A percentile compares a stretch with the other conserved stretches of the same genome.
These are phyloP conservation scores for Apiospora sp. DNA, from an alignment of 2,329 filamentous ascomycete genomes.

Conservation along the genomic window DNA sequence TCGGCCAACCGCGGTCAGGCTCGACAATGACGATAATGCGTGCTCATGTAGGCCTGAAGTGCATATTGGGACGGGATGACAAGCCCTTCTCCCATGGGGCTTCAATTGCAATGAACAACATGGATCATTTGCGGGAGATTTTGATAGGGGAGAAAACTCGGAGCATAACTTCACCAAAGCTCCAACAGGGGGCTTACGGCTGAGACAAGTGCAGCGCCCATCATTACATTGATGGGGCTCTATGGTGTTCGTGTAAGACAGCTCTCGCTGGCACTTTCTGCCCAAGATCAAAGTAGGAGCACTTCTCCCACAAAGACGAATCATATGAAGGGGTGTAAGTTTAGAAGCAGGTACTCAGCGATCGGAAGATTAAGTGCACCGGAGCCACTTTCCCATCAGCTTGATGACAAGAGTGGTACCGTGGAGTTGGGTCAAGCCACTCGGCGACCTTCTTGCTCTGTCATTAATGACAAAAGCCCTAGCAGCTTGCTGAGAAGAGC, in stretches of 20 bases:
- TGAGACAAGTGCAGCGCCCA: background rate
- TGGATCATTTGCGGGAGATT: background rate
- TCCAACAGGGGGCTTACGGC: background rate
- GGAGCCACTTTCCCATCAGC: slow-evolving; percentile 1
- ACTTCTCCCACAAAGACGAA: background rate
- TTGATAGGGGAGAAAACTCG: background rate
- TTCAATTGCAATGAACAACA: background rate
- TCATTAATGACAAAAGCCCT: slow-evolving; percentile 22
- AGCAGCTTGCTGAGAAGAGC: background rate
- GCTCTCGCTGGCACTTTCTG: background rate
- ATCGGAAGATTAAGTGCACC: background rate
- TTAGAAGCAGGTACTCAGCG: slow-evolving; percentile 1
- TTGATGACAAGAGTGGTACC: slow-evolving; percentile 11
- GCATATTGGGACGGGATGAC: background rate
- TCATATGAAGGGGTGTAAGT: background rate
- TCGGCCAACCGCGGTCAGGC: slow-evolving; percentile 14
- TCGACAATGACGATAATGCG: slow-evolving; percentile 20
- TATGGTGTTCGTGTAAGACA: background rate
- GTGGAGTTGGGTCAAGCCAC: slow-evolving; percentile 23
- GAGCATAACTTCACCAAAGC: slow-evolving; percentile 3
- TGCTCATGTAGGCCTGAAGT: background rate
- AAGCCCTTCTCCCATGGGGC: background rate
- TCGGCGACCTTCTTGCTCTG: slow-evolving; percentile 6
- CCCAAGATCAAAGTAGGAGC: background rate
- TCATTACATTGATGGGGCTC: background rate